Evolutionary conservation across 345 rosid species (phyloP).

Genomic region (Aquilaria malaccensis): DNA sequence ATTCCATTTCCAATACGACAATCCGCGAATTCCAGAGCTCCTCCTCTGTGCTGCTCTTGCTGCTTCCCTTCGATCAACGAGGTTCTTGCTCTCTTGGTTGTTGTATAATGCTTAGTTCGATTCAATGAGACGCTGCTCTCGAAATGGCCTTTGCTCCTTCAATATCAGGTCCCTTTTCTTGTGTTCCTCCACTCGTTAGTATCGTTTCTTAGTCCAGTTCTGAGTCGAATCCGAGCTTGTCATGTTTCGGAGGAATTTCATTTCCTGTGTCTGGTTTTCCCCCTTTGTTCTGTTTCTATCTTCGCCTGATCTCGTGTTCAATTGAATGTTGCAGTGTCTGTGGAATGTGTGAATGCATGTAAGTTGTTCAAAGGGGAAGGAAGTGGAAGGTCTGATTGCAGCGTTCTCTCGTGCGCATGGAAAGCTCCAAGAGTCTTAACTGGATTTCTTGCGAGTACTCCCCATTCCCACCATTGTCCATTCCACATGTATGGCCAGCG

Average conservation of each 20-base stretch:
- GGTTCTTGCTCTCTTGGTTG: background rate
- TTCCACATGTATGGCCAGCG: slow-evolving; percentile 24
- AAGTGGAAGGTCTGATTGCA: slow-evolving; percentile 62
- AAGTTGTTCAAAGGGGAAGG: slow-evolving; percentile 73
- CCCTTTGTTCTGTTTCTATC: background rate
- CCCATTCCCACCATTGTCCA: slow-evolving; percentile 48
- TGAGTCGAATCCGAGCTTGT: too few relatives aligned
- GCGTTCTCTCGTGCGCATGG: slow-evolving; percentile 78
- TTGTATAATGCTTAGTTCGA: slow-evolving; percentile 32
- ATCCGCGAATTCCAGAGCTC: slow-evolving; percentile 8
- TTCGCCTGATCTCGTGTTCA: slow-evolving; percentile 12
- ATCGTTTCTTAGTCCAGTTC: too few relatives aligned
- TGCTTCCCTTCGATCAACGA: slow-evolving; percentile 7
- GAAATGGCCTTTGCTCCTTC: slow-evolving; percentile 82
- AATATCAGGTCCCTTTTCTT: slow-evolving; percentile 47
- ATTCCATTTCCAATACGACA: slow-evolving; percentile 10
- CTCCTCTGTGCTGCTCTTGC: slow-evolving; percentile 1
- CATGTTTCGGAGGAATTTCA: too few relatives aligned
- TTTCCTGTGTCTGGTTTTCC: background rate
- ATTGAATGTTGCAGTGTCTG: slow-evolving; percentile 45
- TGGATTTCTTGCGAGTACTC: slow-evolving; percentile 79
- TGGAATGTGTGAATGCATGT: slow-evolving; percentile 79
- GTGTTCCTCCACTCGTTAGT: background rate
- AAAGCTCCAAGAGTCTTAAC: slow-evolving; percentile 87
- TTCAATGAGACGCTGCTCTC: slow-evolving; percentile 41